Evolutionary conservation across 2,329 filamentous ascomycete genomes (phyloP).

Genomic region (Colletotrichum lindemuthianum): DNA sequence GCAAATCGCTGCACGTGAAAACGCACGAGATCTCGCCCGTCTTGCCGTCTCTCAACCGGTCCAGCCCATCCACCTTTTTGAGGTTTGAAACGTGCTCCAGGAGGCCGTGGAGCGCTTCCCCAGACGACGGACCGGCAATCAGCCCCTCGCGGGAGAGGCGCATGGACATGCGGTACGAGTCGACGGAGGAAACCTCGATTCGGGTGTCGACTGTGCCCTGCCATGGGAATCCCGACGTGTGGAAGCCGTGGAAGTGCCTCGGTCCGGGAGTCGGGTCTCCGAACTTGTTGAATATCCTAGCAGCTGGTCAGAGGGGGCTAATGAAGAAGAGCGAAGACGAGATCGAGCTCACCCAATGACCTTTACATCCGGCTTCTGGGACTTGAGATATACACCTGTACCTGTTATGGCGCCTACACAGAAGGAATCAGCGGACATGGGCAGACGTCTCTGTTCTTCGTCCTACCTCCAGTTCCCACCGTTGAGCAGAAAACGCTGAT

Average conservation of each 20-base stretch:
- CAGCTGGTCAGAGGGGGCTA: no score
- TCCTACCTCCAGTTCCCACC: conserved; percentile 20
- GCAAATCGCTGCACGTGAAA: conserved; percentile 31
- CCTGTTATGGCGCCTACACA: conserved; percentile 17
- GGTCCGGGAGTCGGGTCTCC: conserved; percentile 25
- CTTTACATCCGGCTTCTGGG: conserved; percentile 11
- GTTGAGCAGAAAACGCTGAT: conserved; percentile 24
- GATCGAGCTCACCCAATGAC: conserved; percentile 6
- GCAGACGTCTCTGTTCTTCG: not conserved
- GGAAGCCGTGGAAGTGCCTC: conserved; percentile 16
- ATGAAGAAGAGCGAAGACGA: not conserved
- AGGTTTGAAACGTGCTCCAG: not conserved
- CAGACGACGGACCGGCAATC: conserved; percentile 26
- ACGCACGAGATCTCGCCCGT: conserved; percentile 21
- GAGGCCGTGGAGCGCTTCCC: conserved; percentile 22
- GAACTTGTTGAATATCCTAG: conserved; percentile 19
- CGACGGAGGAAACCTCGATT: conserved; percentile 14
- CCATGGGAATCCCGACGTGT: conserved; percentile 23
- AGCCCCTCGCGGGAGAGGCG: conserved; percentile 22
- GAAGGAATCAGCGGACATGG: not conserved
- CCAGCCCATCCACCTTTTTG: not conserved
- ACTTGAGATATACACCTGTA: conserved; percentile 5
- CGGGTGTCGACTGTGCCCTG: conserved; percentile 12
- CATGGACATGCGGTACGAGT: conserved; percentile 32
- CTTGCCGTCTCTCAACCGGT: not conserved